Evolutionary conservation across 257 asterid species (phyloP).

Genomic region (Solanum phureja): DNA sequence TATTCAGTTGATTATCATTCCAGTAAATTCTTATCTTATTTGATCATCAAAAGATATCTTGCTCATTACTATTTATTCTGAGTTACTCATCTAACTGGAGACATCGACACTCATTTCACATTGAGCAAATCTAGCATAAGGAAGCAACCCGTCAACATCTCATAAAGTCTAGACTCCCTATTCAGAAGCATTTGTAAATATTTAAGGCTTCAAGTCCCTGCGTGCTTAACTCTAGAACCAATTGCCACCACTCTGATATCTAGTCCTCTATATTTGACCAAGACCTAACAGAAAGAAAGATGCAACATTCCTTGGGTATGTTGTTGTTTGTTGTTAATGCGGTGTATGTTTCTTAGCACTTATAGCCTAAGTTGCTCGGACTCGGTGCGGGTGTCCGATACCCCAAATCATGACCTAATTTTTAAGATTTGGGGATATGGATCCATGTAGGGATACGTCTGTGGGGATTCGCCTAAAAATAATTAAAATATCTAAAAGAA

Average conservation of each 20-base stretch:
- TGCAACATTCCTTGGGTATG: neutral
- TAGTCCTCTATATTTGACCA: neutral
- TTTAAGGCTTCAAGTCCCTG: neutral
- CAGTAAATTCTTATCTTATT: neutral
- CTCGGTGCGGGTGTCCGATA: no score
- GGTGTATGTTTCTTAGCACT: neutral
- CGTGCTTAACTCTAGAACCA: neutral
- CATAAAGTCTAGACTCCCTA: neutral
- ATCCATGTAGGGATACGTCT: no score
- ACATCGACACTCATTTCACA: neutral
- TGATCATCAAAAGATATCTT: neutral
- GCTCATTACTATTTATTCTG: neutral
- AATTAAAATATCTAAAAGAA: no score
- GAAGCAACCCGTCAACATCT: neutral
- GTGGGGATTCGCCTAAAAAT: no score
- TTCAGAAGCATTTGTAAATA: neutral
- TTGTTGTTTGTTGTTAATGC: neutral
- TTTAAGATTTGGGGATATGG: no score
- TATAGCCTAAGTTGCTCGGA: neutral
- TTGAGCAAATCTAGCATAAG: neutral
- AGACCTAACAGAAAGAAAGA: neutral
- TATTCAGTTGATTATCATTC: neutral
- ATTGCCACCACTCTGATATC: neutral
- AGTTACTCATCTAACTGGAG: neutral
- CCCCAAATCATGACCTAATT: no score